Percentiles rank a stretch among this genome's conserved stretches.
phyloP scores from a whole-genome alignment of 169 alveolate species.

The Amoebophrya sp. region DNA sequence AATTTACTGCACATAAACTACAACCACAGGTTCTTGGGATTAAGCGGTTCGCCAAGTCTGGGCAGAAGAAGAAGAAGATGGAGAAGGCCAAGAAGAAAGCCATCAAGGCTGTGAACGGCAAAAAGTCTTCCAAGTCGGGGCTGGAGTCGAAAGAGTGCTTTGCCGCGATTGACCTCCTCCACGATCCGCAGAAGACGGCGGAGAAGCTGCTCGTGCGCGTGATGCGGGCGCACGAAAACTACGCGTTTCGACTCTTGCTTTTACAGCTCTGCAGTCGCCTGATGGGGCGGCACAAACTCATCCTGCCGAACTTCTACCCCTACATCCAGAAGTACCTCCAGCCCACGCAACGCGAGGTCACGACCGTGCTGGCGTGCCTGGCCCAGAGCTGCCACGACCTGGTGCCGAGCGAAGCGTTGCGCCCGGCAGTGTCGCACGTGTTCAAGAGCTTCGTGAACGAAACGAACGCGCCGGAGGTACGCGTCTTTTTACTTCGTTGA shows the following conservation, averaged over 20 bases:
- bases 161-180: not conserved
- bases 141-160: not conserved
- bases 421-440: slow-evolving; percentile 43
- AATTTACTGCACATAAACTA: no score
- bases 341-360: slow-evolving; percentile 62
- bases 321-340: slow-evolving; percentile 43
- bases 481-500: no score
- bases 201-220: not conserved
- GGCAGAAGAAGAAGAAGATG: not conserved
- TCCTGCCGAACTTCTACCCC: slow-evolving; percentile 35
- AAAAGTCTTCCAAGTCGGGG: not conserved
- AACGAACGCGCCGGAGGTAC: not conserved
- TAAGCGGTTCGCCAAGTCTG: not conserved
- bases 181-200: not conserved
- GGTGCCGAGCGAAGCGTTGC: slow-evolving; percentile 62
- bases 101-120: not conserved
- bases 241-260: slow-evolving; percentile 12
- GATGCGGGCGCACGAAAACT: not conserved
- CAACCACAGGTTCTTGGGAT: not conserved
- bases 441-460: not conserved
- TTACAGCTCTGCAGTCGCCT: slow-evolving; percentile 26
- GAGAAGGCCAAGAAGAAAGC: not conserved
- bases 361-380: slow-evolving; percentile 59
- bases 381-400: slow-evolving; percentile 70
- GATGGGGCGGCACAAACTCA: slow-evolving; percentile 27